phyloP scores from a whole-genome alignment of 305 asterid species.

The Fraxinus floribunda region DNA sequence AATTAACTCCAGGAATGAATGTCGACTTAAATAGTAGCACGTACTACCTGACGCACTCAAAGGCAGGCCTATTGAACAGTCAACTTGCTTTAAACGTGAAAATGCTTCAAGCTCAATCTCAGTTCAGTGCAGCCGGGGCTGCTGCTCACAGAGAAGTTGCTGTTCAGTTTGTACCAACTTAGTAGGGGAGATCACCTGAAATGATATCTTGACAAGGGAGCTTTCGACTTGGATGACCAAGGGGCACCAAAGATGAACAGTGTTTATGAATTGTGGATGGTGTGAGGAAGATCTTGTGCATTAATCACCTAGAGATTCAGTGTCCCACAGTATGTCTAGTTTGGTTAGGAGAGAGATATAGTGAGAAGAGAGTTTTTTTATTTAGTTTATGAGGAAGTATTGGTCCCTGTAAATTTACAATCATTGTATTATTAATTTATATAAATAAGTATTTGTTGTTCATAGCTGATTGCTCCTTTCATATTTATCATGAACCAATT shows the following conservation, averaged over 20 bases:
- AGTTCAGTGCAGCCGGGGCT: slow-evolving; percentile 36
- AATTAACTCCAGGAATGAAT: slow-evolving; percentile 1
- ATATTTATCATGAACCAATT: neutral
- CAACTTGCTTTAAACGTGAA: slow-evolving; percentile 42
- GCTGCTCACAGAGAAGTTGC: slow-evolving; percentile 42
- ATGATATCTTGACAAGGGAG: neutral
- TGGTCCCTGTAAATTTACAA: neutral
- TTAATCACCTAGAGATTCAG: neutral
- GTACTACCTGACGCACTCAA: slow-evolving; percentile 35
- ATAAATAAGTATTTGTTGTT: neutral
- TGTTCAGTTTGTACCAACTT: slow-evolving; percentile 39
- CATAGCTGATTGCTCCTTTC: neutral
- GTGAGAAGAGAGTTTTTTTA: neutral
- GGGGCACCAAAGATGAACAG: neutral
- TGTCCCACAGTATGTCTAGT: neutral
- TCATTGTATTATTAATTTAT: neutral
- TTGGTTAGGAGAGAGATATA: neutral
- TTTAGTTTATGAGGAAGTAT: neutral
- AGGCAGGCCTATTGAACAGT: slow-evolving; percentile 31
- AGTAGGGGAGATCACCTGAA: neutral
- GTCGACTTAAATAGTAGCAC: slow-evolving; percentile 31
- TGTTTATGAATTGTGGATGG: neutral
- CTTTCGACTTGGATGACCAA: neutral
- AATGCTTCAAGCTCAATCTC: slow-evolving; percentile 45
- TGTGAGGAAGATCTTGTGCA: neutral